Evolutionary conservation across 768 basidiomycete species (phyloP).

Genomic region (Phaeotremella fagi): DNA sequence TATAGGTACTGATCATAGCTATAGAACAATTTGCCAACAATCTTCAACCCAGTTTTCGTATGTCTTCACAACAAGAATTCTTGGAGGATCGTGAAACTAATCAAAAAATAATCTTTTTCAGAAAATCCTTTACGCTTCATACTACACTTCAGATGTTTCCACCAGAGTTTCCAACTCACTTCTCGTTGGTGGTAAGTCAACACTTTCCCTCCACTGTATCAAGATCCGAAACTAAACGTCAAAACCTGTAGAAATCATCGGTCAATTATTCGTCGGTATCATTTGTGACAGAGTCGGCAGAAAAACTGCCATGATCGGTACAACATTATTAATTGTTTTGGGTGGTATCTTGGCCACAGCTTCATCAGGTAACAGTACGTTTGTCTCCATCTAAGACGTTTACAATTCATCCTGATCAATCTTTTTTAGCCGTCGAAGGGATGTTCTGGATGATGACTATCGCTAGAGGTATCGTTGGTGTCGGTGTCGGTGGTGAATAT

Average conservation of each 20-base stretch:
- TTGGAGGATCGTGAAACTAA: neutral
- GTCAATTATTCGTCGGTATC: conserved; percentile 55
- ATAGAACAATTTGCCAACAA: conserved; percentile 27
- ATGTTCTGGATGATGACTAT: conserved; percentile 72
- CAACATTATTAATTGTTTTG: conserved; percentile 64
- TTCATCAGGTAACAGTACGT: conserved; percentile 60
- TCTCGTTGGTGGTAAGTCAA: conserved; percentile 60
- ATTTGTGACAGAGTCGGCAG: conserved; percentile 71
- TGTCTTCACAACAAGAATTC: conserved; percentile 2
- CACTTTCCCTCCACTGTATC: conserved; percentile 28
- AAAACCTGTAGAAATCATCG: conserved; percentile 28
- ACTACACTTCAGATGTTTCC: conserved; percentile 60
- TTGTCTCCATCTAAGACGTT: neutral
- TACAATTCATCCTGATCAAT: too few species aligned
- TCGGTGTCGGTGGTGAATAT: conserved; percentile 75
- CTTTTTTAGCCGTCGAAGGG: conserved; percentile 49
- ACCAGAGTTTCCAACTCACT: conserved; percentile 69
- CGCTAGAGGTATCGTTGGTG: conserved; percentile 55
- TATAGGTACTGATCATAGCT: neutral
- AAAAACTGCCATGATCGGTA: conserved; percentile 66
- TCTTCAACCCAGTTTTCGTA: conserved; percentile 33
- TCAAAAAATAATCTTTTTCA: conserved; percentile 48
- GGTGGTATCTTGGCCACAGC: conserved; percentile 66
- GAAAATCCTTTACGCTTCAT: conserved; percentile 60
- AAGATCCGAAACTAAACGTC: too few species aligned